Evolutionary conservation across 1,139 yeast genomes (phyloP), one percentile per base, ranked within the genome.

Genomic region (Saccharomyces hybrid): DNA sequence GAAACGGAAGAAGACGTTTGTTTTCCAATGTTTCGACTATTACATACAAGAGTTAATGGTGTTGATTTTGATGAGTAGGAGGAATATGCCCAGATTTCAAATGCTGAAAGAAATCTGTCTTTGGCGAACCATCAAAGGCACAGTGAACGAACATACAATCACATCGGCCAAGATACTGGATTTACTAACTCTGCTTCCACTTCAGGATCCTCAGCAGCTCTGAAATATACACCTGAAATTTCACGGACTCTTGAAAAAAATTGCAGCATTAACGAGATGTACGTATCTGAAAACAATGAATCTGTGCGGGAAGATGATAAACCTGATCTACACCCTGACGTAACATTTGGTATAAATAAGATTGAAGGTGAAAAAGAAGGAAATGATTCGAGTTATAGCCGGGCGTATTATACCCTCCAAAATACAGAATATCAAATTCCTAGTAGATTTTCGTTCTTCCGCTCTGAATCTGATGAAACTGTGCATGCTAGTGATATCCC

Each of bases 1-100:
- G 95, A 87, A 67, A 89, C 96, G 0, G 98, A 91, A 66, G 97
- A 91, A 68, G 98, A 93, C 78, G 99, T 93, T 48, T 93, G 98
- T 75, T 90, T 91, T 73, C 98, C 99, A 1, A 86, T 89, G 88
- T 76, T 83, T 52, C 83, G 88, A 25, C 88, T 84, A 62, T 85
- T 83, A 60, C 69, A 68, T 57, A 59, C 64, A 11, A 76, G 87
- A 59, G 76, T 84, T 47, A 83, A 83, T 60, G 93, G 91, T 13
- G 85, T 86, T 60, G 91, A 86, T 69, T 85, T 85, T 64, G 88
- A 83, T 66, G 93, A 85, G 62, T 77, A 86, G 64, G 93, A 85
- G 57, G 90, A 85, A 61, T 85, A 84, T 62, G 82, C 85, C 54
- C 75, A 76, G 53, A 87, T 82, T 49, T 64, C 68, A 9, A 65